Evolutionary conservation across 2,329 filamentous ascomycete genomes (phyloP).

Genomic region (Stemphylium lycopersici): DNA sequence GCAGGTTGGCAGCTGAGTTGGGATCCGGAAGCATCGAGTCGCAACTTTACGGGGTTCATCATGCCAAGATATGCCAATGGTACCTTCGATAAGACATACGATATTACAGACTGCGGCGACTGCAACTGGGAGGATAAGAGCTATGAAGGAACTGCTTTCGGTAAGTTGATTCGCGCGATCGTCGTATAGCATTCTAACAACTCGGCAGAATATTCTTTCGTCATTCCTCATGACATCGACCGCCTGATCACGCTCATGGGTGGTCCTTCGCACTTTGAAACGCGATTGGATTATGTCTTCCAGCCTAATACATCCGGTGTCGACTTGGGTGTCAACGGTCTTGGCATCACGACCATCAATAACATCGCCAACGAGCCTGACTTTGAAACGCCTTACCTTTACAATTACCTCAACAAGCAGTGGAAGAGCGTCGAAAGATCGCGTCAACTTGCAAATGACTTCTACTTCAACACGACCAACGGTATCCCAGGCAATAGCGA

Average conservation of each 20-base stretch:
- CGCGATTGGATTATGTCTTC: conserved; percentile 51
- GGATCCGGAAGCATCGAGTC: conserved; percentile 45
- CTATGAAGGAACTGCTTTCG: conserved; percentile 52
- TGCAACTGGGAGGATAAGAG: conserved; percentile 52
- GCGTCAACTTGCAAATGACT: conserved; percentile 47
- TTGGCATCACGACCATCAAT: conserved; percentile 46
- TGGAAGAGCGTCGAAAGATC: conserved; percentile 44
- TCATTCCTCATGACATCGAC: conserved; percentile 51
- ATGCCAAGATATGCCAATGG: conserved; percentile 47
- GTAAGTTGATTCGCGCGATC: conserved; percentile 10
- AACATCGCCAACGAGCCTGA: conserved; percentile 50
- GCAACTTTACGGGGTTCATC: conserved; percentile 47
- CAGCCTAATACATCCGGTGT: conserved; percentile 47
- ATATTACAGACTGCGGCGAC: conserved; percentile 51
- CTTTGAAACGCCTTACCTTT: conserved; percentile 50
- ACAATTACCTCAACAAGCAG: conserved; percentile 52
- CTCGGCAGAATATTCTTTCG: conserved; percentile 50
- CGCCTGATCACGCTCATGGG: conserved; percentile 54
- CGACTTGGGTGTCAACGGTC: conserved; percentile 44
- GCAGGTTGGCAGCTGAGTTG: conserved; percentile 53
- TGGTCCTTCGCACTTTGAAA: conserved; percentile 47
- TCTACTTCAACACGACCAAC: conserved; percentile 48
- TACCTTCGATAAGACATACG: conserved; percentile 48
- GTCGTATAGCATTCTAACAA: not conserved
- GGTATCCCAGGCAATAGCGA: conserved; percentile 57